phyloP scores from a whole-genome alignment of 177 flowering plant species.

The Vitis hybrid region DNA sequence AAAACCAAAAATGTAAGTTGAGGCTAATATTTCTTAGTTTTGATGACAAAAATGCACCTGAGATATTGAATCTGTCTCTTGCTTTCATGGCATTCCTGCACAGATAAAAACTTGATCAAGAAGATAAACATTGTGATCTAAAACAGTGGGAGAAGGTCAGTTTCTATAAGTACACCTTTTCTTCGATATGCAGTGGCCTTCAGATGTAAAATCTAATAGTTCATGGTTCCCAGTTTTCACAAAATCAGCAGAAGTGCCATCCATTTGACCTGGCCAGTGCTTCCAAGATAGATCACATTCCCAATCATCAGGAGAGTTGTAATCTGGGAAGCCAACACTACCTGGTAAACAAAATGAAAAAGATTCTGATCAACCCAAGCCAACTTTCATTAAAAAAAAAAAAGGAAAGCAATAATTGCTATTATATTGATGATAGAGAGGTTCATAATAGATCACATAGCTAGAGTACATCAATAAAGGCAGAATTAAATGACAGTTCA shows the following conservation, averaged over 20 bases:
- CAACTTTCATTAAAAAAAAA: background rate
- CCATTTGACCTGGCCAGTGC: constrained; percentile 22
- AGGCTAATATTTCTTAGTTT: background rate
- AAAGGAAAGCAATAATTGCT: background rate
- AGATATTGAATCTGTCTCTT: constrained; percentile 20
- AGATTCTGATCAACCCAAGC: constrained; percentile 7
- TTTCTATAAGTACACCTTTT: constrained; percentile 29
- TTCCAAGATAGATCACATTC: constrained; percentile 25
- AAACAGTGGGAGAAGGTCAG: constrained; percentile 7
- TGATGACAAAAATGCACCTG: constrained; percentile 31
- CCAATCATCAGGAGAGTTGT: constrained; percentile 23
- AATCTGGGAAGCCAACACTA: constrained; percentile 27
- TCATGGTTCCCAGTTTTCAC: constrained; percentile 19
- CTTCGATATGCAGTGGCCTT: constrained; percentile 15
- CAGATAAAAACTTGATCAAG: constrained; percentile 10
- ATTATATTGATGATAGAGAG: background rate
- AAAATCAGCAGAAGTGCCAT: constrained; percentile 15
- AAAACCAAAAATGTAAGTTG: background rate
- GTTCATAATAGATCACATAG: too few relatives aligned
- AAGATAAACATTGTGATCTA: background rate
- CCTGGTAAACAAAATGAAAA: constrained; percentile 22
- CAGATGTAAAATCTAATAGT: constrained; percentile 25
- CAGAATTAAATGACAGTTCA: too few relatives aligned
- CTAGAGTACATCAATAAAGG: too few relatives aligned
- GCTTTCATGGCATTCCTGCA: constrained; percentile 33